Evolutionary conservation across 2,329 filamentous ascomycete species (phyloP), one percentile per base, ranked within the genome.

Genomic region (Fusarium torreyae): DNA sequence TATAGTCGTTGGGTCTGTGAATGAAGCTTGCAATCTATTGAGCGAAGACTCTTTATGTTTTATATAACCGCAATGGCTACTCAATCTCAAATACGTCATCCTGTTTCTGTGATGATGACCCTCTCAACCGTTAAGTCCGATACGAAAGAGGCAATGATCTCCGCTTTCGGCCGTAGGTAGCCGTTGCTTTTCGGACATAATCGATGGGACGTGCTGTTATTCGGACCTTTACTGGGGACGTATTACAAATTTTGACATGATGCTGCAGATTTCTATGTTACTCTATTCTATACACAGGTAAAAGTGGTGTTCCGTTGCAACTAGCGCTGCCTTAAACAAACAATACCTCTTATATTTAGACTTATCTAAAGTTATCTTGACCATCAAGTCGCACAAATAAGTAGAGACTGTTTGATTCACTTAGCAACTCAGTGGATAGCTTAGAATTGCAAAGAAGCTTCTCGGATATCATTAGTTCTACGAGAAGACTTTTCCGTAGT

Each of bases 51-150:
- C 15, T 8, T n/a, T 31, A 2, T 17, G 10, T 4, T 31, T 60
- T 24, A 56, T 63, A 45, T 15, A 14, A 8, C 9, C 9, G 2
- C 15, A 20, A 28, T 22, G 13, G 17, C 14, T 9, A 3, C 18
- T 22, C 10, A 4, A 31, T 38, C 7, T 39, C 39, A 8, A 65
- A 34, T 44, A 65, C 60, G 62, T 65, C 62, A 66, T 59, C 11
- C 4, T 1, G 43, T 7, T 49, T 0, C 17, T 33, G 2, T 33
- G 26, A 46, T 65, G 60, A 66, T 54, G 54, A 66, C 61, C 7
- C 14, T 24, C 28, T 3, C 9, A 9, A 11, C 49, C 38, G 33
- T 52, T 43, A 52, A 64, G 22, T 46, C 59, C 44, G 52, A 58
- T n/a, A 18, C 28, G 8, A 4, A 34, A 42, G 6, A 15, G 28